phyloP scores from a whole-genome alignment of 2,329 filamentous ascomycete species.

The Xylaria polymorpha region DNA sequence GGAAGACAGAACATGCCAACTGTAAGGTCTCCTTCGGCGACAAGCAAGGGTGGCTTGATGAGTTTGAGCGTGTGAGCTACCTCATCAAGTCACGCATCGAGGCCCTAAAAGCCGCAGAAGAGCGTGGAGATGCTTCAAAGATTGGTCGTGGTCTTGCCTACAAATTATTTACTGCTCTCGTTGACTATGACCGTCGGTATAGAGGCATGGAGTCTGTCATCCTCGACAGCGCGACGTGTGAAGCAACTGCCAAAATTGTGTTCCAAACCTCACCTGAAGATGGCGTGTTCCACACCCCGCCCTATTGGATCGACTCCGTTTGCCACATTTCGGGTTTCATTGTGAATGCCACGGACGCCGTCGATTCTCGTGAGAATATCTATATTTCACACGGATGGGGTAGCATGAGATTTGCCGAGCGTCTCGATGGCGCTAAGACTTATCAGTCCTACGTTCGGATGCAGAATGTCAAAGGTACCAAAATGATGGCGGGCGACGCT shows the following conservation, averaged over 20 bases:
- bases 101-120: conserved; percentile 68
- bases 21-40: conserved; percentile 72
- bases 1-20: conserved; percentile 69
- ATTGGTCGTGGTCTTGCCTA: conserved; percentile 81
- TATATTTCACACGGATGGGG: conserved; percentile 72
- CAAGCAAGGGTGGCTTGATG: conserved; percentile 68
- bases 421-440: conserved; percentile 57
- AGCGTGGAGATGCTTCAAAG: conserved; percentile 75
- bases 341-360: conserved; percentile 67
- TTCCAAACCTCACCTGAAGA: conserved; percentile 62
- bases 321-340: conserved; percentile 71
- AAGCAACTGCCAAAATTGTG: conserved; percentile 64
- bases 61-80: conserved; percentile 76
- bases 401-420: conserved; percentile 62
- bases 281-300: conserved; percentile 66
- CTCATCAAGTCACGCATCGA: conserved; percentile 73
- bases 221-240: conserved; percentile 63
- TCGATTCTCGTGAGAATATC: conserved; percentile 65
- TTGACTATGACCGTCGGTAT: conserved; percentile 66
- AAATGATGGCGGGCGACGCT: conserved; percentile 65
- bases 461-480: conserved; percentile 63
- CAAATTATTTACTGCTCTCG: conserved; percentile 71
- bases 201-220: conserved; percentile 70
- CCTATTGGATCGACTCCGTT: conserved; percentile 69
- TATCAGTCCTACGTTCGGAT: conserved; percentile 70